Percentiles rank a stretch among this genome's conserved stretches.
Conservation (phyloP, 2,329 filamentous ascomycete genomes). For the Dactylellina leptospora region DNA sequence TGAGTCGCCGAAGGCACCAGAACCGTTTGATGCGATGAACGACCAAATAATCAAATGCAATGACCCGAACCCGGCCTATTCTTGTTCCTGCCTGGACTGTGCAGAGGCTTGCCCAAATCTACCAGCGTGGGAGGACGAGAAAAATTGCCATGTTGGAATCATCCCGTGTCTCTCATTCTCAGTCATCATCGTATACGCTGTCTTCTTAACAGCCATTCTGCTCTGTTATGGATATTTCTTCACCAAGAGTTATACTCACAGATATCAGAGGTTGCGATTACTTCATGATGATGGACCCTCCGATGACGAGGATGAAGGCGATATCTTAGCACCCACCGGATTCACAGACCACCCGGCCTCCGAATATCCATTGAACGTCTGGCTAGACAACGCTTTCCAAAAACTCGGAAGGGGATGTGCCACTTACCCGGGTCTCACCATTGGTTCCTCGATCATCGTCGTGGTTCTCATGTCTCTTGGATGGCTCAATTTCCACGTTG, state of each 20-base stretch:
- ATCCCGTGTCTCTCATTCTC: constrained; percentile 95
- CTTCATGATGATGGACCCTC: constrained; percentile 83
- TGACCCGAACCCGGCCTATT: constrained; percentile 82
- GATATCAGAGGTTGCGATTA: constrained; percentile 78
- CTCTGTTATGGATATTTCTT: constrained; percentile 52
- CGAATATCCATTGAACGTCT: constrained; percentile 83
- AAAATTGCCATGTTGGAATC: constrained; percentile 81
- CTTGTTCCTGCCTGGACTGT: constrained; percentile 94
- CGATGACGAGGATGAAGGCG: constrained; percentile 93
- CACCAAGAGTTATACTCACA: constrained; percentile 30
- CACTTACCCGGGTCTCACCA: constrained; percentile 83
- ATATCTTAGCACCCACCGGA: constrained; percentile 77
- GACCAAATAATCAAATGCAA: constrained; percentile 87
- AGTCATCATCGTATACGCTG: constrained; percentile 83
- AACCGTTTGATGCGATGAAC: constrained; percentile 75
- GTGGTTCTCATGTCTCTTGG: constrained; percentile 83
- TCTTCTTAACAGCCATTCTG: constrained; percentile 67
- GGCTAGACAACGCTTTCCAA: constrained; percentile 81
- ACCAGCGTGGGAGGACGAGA: constrained; percentile 74
- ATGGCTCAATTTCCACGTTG: constrained; percentile 87
- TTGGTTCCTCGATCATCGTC: constrained; percentile 75
- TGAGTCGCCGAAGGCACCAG: constrained; percentile 63
- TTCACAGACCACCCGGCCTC: constrained; percentile 78
- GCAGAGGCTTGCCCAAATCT: constrained; percentile 83
- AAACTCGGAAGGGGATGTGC: constrained; percentile 82